Base-by-base conservation (phyloP, 169 alveolate genomes). In the Cryptosporidium baileyi region DNA sequence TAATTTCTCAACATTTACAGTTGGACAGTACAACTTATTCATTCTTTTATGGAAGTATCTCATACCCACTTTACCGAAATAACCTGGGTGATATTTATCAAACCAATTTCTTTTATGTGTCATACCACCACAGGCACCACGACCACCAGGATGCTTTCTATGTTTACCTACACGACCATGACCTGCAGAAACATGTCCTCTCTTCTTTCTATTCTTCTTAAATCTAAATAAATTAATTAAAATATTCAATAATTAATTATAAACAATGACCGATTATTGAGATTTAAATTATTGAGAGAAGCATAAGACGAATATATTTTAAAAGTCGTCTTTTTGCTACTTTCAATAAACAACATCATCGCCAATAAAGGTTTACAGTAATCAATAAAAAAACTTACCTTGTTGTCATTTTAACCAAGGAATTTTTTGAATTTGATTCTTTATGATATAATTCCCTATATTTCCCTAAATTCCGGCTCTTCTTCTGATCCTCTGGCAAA, bases 101-200 rank as follows among this genome's bases (percentile, higher is more conserved):
- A 97, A 94, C 90, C 93, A 92, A 63, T 94, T 97, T 90, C 99
- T 92, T 90, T 95, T 97, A 91, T 98, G 99, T 90, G 94, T 97
- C 94, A 89, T 65, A 80, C 99, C 99, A 79, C 99, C 99, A 63
- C 99, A 99, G 81, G 94, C 94, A 91, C 99, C 99, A 88, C 99
- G 96, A 85, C 99, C 99, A 74, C 99, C 99, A 30, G 99, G 99
- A 92, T 97, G 99, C 94, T 97, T 97, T 85, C 99, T 96, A 95
- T 97, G 99, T 89, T 97, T 98, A 52, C 99, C 99, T 60, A 98
- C 96, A 93, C 99, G 97, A 61, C 99, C 99, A 91, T 97, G 98
- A 57, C 99, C 99, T 51, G 94, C 95, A 34, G 99, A 96, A 67
- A 97, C 99, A 91, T 97, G 99, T 79, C 99, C 99, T 90, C 99